These are phyloP conservation scores for Cytospora piceicola DNA, from an alignment of 2,329 filamentous ascomycete genomes.

Conservation along the genomic window DNA sequence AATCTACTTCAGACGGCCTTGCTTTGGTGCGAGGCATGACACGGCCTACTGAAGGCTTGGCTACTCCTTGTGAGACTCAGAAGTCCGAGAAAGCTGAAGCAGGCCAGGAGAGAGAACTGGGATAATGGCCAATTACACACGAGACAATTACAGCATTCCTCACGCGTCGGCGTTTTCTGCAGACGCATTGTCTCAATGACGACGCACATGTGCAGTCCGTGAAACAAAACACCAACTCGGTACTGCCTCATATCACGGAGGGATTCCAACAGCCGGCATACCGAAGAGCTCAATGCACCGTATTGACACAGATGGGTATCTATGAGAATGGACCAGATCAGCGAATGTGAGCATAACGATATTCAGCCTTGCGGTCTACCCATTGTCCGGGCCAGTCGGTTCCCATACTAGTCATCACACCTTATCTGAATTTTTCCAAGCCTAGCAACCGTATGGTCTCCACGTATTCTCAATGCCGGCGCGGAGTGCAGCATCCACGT, in stretches of 20 bases:
- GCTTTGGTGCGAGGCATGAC: background rate
- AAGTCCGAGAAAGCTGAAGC: background rate
- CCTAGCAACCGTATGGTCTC: background rate
- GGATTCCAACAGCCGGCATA: background rate
- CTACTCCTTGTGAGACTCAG: background rate
- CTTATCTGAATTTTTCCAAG: background rate
- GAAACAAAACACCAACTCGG: background rate
- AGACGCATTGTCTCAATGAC: background rate
- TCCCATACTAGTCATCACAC: background rate
- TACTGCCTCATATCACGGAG: background rate
- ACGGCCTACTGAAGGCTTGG: background rate
- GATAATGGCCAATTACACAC: background rate
- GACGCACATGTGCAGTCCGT: background rate
- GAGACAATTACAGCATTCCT: background rate
- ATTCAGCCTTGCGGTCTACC: background rate
- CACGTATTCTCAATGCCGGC: background rate
- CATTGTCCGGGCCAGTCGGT: background rate
- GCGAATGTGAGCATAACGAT: background rate
- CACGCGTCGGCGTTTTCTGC: background rate
- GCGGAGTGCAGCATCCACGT: slow-evolving; percentile 6
- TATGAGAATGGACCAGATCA: background rate
- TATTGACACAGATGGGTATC: background rate
- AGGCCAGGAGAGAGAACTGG: background rate
- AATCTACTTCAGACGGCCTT: background rate
- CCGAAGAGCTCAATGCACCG: background rate